phyloP scores from a whole-genome alignment of 1,139 yeast species.

The Candida neerlandica region DNA sequence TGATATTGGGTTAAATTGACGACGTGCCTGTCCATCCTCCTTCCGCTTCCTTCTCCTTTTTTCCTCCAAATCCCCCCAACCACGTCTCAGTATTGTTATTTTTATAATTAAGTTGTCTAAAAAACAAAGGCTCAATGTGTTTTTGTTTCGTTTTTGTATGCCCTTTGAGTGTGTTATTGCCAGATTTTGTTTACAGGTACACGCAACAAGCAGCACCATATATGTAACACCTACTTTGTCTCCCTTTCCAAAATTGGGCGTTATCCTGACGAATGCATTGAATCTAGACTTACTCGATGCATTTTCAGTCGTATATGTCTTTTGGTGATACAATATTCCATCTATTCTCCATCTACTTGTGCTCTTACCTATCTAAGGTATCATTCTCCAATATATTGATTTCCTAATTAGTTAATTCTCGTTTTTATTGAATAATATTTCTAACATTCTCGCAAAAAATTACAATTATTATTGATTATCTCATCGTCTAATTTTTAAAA shows the following conservation, averaged over 20 bases:
- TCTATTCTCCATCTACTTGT: not conserved
- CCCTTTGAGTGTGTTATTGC: too few species aligned
- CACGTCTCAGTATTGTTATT: too few species aligned
- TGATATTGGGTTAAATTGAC: too few species aligned
- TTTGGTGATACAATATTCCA: not conserved
- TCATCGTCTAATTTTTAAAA: not conserved
- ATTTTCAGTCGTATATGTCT: not conserved
- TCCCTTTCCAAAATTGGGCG: not conserved
- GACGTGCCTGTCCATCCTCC: too few species aligned
- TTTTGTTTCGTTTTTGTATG: too few species aligned
- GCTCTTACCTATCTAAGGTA: not conserved
- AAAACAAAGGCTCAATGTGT: too few species aligned
- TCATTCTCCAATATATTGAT: not conserved
- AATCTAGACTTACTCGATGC: not conserved
- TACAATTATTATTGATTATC: not conserved
- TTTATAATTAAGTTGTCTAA: too few species aligned
- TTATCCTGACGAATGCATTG: not conserved
- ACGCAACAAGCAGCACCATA: not conserved
- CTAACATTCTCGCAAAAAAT: not conserved
- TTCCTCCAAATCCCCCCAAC: too few species aligned
- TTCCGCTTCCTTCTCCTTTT: too few species aligned
- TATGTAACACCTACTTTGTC: not conserved
- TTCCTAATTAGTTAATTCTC: not conserved
- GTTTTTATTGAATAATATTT: not conserved
- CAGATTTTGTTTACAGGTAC: not conserved